Base-by-base conservation (phyloP, 2,329 filamentous ascomycete species). In the Fusarium succisae region DNA sequence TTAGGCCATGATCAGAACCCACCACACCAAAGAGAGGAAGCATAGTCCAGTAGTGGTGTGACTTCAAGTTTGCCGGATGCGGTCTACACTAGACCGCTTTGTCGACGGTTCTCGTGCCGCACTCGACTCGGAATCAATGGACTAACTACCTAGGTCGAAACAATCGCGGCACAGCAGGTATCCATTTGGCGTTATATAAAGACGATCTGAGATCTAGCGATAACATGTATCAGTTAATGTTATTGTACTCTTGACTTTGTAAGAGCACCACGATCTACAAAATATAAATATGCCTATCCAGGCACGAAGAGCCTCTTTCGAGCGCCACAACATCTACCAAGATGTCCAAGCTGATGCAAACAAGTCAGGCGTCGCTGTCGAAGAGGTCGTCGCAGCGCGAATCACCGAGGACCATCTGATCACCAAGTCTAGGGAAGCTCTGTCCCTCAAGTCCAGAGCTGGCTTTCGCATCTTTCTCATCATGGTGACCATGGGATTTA, bases 381-480 rank as follows among this genome's bases (percentile, higher is more conserved):
- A 68, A 12, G 75, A 77, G 14, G 66, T 77, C 12, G 72, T 77
- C 30, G 66, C 72, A n/a, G 65, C 70, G 4, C 62, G 75, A 24
- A 74, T 77, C 35, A 69, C 72, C 8, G 74, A 77, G 3, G 74
- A 77, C 7, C 70, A 77, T 41, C 45, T 77, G 15, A n/a, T 77
- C 35, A 64, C 61, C 15, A 74, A 77, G 26, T 77, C 75, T 1
- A 32, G 47, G 12, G 57, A 69, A 47, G 72, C 75, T 18, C 41
- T 76, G 4, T 66, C 48, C 6, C 60, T 77, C 6, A 65, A 64
- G n/a, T 77, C 75, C 12, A 56, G 30, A 32, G 68, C 75, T 5
- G 75, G 75, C 15, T 55, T 75, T 10, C 75, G 75, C 30, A 73
- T 77, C 10, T 62, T 56, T 12, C 56, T 75, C 20, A 60, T 76